A percentile compares a stretch with the other conserved stretches of the same genome.
These are phyloP conservation scores for Elsinoe necatrix DNA, from an alignment of 2,329 filamentous ascomycete genomes.

Conservation along the genomic window DNA sequence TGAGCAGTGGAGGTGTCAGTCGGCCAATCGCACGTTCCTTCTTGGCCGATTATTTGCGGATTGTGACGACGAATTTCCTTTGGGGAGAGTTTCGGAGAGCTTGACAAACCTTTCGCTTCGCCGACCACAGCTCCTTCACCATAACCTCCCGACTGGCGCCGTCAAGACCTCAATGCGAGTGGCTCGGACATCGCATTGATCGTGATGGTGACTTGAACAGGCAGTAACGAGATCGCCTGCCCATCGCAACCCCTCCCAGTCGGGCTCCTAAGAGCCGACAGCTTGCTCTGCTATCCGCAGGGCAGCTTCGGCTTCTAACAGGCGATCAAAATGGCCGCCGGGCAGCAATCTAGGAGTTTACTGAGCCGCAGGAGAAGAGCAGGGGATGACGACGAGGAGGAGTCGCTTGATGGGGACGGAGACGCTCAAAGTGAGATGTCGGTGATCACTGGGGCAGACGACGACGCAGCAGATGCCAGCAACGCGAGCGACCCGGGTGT, in stretches of 20 bases:
- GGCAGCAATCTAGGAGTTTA: constrained; percentile 53
- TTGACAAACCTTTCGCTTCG: neutral
- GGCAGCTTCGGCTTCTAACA: constrained; percentile 5
- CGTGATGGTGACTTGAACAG: constrained; percentile 10
- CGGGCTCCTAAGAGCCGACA: constrained; percentile 1
- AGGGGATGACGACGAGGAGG: constrained; percentile 62
- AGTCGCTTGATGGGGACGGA: constrained; percentile 45
- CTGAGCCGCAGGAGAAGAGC: constrained; percentile 60
- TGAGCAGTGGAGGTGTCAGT: neutral
- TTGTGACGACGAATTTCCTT: neutral
- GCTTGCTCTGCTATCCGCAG: constrained; percentile 3
- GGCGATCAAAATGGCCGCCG: constrained; percentile 37
- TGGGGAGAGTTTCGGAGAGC: constrained; percentile 1
- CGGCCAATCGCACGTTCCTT: neutral
- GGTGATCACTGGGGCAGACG: constrained; percentile 47
- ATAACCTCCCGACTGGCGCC: neutral
- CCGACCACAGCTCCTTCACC: neutral
- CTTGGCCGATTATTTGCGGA: constrained; percentile 4
- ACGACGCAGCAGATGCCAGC: constrained; percentile 43
- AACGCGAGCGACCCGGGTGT: constrained; percentile 45
- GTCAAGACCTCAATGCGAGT: neutral
- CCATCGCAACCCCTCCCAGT: neutral
- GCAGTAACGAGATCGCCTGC: constrained; percentile 6
- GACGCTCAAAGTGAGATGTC: constrained; percentile 58
- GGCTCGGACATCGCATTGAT: constrained; percentile 3